Conservation (phyloP, 495 filamentous ascomycete genomes). For the Stereocaulon alpinum region DNA sequence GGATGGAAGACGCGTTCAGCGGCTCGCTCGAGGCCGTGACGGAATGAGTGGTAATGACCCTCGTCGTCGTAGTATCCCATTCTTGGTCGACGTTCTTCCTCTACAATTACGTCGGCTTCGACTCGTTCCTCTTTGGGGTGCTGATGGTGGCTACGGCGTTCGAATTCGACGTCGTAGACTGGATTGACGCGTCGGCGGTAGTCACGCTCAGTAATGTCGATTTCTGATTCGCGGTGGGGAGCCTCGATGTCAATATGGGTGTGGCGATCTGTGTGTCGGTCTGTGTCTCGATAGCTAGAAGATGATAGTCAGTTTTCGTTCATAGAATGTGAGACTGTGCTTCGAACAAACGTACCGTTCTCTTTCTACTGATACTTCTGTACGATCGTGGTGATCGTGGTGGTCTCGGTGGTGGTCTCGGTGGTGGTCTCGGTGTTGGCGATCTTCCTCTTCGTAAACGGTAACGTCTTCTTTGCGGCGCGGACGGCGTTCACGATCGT, state of each 20-base stretch:
- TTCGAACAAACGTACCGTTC: slow-evolving; percentile 37
- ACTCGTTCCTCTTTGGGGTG: slow-evolving; percentile 26
- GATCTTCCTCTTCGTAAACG: slow-evolving; percentile 42
- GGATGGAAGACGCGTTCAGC: slow-evolving; percentile 72
- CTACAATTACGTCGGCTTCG: slow-evolving; percentile 44
- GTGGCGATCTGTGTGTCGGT: slow-evolving; percentile 42
- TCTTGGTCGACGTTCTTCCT: slow-evolving; percentile 47
- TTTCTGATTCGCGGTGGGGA: slow-evolving; percentile 43
- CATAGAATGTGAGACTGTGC: not conserved
- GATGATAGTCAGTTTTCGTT: not conserved
- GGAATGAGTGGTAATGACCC: slow-evolving; percentile 91
- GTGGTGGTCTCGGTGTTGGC: slow-evolving; percentile 9
- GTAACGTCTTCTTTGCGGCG: slow-evolving; percentile 41
- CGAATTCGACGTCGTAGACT: slow-evolving; percentile 51
- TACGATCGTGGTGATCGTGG: slow-evolving; percentile 24
- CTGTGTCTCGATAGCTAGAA: slow-evolving; percentile 23
- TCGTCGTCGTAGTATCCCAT: slow-evolving; percentile 99
- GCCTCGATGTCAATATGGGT: slow-evolving; percentile 56
- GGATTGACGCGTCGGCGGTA: slow-evolving; percentile 72
- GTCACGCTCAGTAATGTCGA: slow-evolving; percentile 78
- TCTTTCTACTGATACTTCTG: slow-evolving; percentile 46
- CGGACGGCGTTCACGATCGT: slow-evolving; percentile 57
- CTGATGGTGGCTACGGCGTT: slow-evolving; percentile 32
- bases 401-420: slow-evolving; percentile 12
- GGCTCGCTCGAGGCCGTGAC: slow-evolving; percentile 72